phyloP scores from a whole-genome alignment of 345 rosid species.

The Iberis pinnata region DNA sequence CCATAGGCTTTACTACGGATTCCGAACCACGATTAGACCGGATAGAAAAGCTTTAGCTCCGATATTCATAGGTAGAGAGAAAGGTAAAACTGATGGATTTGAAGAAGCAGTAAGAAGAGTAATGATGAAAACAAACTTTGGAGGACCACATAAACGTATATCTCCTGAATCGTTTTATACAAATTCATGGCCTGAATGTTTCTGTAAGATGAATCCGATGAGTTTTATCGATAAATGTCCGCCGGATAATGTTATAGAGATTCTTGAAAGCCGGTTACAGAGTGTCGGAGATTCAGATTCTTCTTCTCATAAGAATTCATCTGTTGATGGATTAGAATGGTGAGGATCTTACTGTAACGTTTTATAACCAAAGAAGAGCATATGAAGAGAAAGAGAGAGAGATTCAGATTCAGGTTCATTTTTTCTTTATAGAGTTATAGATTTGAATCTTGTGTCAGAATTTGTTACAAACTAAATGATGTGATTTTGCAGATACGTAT shows the following conservation, averaged over 20 bases:
- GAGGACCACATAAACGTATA: slow-evolving; percentile 83
- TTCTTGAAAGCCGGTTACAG: slow-evolving; percentile 49
- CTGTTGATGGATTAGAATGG: too few relatives aligned
- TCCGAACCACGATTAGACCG: slow-evolving; percentile 90
- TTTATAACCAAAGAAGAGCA: too few relatives aligned
- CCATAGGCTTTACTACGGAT: slow-evolving; percentile 93
- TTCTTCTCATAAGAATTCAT: slow-evolving; percentile 36
- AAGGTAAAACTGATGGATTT: slow-evolving; percentile 55
- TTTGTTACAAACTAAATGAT: too few relatives aligned
- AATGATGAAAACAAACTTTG: slow-evolving; percentile 84
- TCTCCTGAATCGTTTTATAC: slow-evolving; percentile 95
- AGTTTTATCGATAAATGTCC: slow-evolving; percentile 83
- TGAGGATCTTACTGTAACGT: slow-evolving; percentile 24
- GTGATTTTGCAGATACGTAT: too few relatives aligned
- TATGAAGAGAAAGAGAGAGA: too few relatives aligned
- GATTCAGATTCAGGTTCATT: too few relatives aligned
- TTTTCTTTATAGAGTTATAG: too few relatives aligned
- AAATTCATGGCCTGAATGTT: slow-evolving; percentile 99
- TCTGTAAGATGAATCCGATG: slow-evolving; percentile 60
- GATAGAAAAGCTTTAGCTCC: slow-evolving; percentile 91
- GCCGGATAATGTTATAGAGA: slow-evolving; percentile 70
- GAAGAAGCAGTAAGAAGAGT: slow-evolving; percentile 75
- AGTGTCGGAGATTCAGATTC: slow-evolving; percentile 41
- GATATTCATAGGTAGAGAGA: slow-evolving; percentile 63
- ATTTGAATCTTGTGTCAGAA: too few relatives aligned